Evolutionary conservation across 345 rosid genomes (phyloP).

Genomic region (Salix brachista): DNA sequence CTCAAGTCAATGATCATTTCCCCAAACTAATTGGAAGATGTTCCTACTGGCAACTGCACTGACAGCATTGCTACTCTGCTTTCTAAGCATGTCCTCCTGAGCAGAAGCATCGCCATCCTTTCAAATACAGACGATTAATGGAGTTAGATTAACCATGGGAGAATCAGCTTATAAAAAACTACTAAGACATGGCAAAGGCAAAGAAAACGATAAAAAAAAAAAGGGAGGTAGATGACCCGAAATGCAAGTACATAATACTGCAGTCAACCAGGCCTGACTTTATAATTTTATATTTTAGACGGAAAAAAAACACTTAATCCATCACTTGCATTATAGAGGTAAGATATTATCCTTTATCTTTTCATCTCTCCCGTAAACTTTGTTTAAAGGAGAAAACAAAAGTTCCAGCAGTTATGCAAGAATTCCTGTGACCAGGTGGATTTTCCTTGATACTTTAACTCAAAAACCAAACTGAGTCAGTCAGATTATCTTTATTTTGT

Average conservation of each 20-base stretch:
- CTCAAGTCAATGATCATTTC: slow-evolving; percentile 9
- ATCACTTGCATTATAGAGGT: too few species aligned
- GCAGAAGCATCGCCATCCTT: slow-evolving; percentile 60
- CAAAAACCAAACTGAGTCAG: neutral
- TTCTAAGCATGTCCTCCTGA: slow-evolving; percentile 66
- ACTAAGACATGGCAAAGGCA: neutral
- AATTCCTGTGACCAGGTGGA: neutral
- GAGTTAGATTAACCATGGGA: neutral
- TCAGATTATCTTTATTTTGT: neutral
- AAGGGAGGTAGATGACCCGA: too few species aligned
- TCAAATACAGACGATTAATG: neutral
- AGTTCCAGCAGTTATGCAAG: too few species aligned
- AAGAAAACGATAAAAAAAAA: neutral
- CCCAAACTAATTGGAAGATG: slow-evolving; percentile 61
- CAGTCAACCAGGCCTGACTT: too few species aligned
- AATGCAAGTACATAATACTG: too few species aligned
- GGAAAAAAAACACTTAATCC: too few species aligned
- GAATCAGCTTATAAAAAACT: neutral
- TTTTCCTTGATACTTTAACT: neutral
- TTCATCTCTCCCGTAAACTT: too few species aligned
- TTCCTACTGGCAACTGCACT: slow-evolving; percentile 52
- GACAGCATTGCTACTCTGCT: slow-evolving; percentile 49
- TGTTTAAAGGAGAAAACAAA: too few species aligned
- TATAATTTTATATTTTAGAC: too few species aligned
- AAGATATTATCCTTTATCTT: too few species aligned